Conservation (phyloP, 768 basidiomycete genomes). For the Coprinellus micaceus region DNA sequence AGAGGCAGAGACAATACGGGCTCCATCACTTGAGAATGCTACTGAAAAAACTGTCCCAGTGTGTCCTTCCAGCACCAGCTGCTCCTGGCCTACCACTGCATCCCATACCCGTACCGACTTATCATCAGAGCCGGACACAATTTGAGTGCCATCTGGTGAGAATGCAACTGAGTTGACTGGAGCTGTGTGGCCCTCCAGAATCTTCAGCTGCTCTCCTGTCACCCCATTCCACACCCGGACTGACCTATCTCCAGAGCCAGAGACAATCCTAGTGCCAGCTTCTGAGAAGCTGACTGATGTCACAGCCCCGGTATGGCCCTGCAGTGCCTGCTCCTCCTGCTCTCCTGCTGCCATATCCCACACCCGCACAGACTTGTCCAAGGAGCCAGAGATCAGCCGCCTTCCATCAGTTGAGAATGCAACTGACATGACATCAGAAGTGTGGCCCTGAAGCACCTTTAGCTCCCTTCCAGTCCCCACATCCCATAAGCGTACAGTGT, state of each 20-base stretch:
- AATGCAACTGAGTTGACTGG: conserved; percentile 5
- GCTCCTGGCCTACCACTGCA: neutral
- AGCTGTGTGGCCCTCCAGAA: conserved; percentile 5
- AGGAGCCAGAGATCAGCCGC: neutral
- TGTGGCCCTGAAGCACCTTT: conserved; percentile 5
- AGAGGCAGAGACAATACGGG: neutral
- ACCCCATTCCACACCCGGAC: conserved; percentile 12
- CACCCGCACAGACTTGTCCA: neutral
- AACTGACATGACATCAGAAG: neutral
- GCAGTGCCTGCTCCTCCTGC: neutral
- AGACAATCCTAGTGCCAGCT: conserved; percentile 16
- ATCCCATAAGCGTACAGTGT: conserved; percentile 17
- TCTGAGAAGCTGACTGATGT: neutral
- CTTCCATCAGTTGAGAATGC: conserved; percentile 15
- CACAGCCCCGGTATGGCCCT: neutral
- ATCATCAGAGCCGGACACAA: neutral
- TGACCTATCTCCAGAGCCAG: conserved; percentile 26
- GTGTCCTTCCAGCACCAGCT: conserved; percentile 7
- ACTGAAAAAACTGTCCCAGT: neutral
- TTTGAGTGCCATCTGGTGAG: neutral
- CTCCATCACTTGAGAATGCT: too few relatives aligned
- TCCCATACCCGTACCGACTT: neutral
- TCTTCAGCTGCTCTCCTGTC: conserved; percentile 5
- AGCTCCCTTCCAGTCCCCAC: conserved; percentile 7
- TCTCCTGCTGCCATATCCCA: conserved; percentile 2